A percentile compares a stretch with the other conserved stretches of the same genome.
Conservation (phyloP, 306 rosid genomes). For the Acacia confusa region DNA sequence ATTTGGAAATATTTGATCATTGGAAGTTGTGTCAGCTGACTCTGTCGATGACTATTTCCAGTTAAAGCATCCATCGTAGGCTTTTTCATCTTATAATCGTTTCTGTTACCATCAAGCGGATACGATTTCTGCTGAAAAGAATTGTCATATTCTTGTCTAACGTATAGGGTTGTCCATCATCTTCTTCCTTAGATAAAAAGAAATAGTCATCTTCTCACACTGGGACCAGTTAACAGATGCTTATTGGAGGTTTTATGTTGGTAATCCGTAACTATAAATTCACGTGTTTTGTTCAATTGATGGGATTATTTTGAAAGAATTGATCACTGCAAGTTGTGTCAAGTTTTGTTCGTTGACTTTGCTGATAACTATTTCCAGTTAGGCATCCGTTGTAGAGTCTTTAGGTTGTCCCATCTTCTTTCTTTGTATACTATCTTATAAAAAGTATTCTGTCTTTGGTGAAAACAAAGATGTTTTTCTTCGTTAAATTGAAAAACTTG, state of each 20-base stretch:
- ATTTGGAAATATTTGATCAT: background rate
- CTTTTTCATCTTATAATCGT: too few relatives aligned
- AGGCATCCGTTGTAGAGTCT: background rate
- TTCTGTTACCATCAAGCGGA: background rate
- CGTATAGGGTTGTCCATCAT: background rate
- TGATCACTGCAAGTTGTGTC: background rate
- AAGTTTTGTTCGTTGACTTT: background rate
- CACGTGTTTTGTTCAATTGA: background rate
- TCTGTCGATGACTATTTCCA: background rate
- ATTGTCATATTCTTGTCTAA: background rate
- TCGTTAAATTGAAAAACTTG: background rate
- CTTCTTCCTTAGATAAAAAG: background rate
- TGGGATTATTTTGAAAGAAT: background rate
- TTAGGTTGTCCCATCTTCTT: background rate
- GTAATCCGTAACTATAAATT: background rate
- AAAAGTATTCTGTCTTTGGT: background rate
- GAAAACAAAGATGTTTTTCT: background rate
- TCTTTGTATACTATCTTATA: too few relatives aligned
- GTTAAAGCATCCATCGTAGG: background rate
- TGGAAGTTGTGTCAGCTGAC: conserved; percentile 3
- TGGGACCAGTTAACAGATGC: background rate
- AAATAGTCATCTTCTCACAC: background rate
- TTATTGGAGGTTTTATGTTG: background rate
- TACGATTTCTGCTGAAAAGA: background rate
- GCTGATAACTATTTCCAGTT: background rate